Conservation (phyloP, 495 filamentous ascomycete genomes). For the Podospora anserina region DNA sequence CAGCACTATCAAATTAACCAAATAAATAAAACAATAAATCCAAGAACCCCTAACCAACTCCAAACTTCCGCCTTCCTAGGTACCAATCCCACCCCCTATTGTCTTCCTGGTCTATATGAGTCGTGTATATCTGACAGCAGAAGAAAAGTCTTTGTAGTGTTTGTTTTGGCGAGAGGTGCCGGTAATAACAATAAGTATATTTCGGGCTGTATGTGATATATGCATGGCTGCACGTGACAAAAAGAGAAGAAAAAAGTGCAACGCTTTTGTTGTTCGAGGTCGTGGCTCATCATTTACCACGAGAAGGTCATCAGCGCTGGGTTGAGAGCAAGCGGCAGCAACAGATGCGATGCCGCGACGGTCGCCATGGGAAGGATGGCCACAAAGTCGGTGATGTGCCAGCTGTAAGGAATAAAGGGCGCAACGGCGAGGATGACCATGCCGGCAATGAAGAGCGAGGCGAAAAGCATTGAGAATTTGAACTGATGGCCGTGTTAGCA, state of each 20-base stretch:
- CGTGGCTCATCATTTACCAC: conserved; percentile 48
- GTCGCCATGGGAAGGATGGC: conserved; percentile 78
- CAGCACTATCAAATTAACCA: neutral
- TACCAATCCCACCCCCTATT: neutral
- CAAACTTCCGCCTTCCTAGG: neutral
- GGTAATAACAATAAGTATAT: neutral
- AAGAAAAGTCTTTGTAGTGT: neutral
- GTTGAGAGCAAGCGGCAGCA: conserved; percentile 71
- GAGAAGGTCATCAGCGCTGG: conserved; percentile 80
- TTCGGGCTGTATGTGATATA: neutral
- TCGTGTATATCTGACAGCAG: neutral
- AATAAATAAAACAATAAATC: neutral
- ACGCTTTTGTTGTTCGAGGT: neutral
- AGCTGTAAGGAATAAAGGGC: conserved; percentile 61
- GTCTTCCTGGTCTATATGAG: neutral
- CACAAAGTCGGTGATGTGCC: conserved; percentile 74
- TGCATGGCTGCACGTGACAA: conserved; percentile 1
- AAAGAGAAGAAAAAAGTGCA: conserved; percentile 2
- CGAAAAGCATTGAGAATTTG: conserved; percentile 71
- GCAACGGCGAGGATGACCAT: conserved; percentile 67
- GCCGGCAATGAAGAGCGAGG: conserved; percentile 55
- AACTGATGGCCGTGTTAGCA: conserved; percentile 41
- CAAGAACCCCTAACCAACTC: neutral
- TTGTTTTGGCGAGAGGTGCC: neutral
- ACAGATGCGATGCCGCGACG: conserved; percentile 62